Conservation (phyloP, 2,329 filamentous ascomycete species). For the Dryadomyces sulphureus region DNA sequence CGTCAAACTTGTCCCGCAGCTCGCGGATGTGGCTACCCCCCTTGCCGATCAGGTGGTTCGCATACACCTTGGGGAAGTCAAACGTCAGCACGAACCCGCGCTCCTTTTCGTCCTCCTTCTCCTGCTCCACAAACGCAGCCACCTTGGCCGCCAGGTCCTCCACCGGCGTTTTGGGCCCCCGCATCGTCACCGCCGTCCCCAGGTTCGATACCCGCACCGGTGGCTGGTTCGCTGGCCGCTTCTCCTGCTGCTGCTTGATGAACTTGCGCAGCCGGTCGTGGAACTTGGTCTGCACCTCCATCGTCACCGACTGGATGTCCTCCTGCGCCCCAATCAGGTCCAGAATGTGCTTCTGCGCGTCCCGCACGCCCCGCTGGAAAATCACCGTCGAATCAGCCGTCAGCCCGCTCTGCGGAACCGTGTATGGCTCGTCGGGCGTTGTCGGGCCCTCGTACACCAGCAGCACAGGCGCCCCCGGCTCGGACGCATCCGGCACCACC, state of each 20-base stretch:
- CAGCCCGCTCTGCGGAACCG: conserved; percentile 36
- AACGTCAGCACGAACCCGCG: conserved; percentile 76
- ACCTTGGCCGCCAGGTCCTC: conserved; percentile 60
- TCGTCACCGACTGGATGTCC: conserved; percentile 29
- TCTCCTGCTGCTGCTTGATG: conserved; percentile 50
- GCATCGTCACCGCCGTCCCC: conserved; percentile 52
- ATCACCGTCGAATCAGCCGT: conserved; percentile 31
- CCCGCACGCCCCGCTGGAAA: conserved; percentile 40
- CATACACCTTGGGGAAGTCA: conserved; percentile 88
- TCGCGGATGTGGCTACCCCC: conserved; percentile 52
- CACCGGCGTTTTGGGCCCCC: conserved; percentile 61
- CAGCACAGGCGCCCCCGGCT: conserved; percentile 47
- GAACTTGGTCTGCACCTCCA: conserved; percentile 47
- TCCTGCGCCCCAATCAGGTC: conserved; percentile 46
- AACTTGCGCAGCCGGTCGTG: conserved; percentile 49
- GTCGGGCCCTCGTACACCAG: conserved; percentile 57
- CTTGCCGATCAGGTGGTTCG: conserved; percentile 67
- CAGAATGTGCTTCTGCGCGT: conserved; percentile 41
- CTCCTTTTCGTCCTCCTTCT: conserved; percentile 86
- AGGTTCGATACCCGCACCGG: conserved; percentile 43
- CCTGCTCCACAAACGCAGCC: conserved; percentile 65
- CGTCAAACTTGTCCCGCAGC: conserved; percentile 51
- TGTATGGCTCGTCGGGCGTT: conserved; percentile 28
- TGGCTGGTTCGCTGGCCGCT: conserved; percentile 39
- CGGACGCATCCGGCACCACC: conserved; percentile 50